phyloP scores from a whole-genome alignment of 352 stramenopile genomes.

The Phytophthora multivora region DNA sequence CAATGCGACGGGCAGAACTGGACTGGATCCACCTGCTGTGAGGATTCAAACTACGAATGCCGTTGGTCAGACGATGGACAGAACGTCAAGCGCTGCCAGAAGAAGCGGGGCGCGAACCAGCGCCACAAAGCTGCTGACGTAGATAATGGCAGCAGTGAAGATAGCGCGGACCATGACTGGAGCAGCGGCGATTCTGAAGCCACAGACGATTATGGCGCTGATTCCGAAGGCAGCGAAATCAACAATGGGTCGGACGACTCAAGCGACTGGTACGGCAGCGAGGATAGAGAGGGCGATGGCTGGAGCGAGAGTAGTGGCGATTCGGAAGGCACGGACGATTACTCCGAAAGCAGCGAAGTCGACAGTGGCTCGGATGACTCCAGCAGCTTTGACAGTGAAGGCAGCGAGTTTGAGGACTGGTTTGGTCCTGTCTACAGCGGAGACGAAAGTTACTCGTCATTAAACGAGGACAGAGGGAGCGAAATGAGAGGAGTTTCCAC shows the following conservation, averaged over 20 bases:
- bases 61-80: not conserved
- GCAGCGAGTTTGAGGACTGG: not conserved
- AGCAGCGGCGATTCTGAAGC: not conserved
- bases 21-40: not conserved
- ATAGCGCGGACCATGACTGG: not conserved
- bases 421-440: too few relatives aligned
- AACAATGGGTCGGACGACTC: not conserved
- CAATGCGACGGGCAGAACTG: not conserved
- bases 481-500: too few relatives aligned
- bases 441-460: too few relatives aligned
- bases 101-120: not conserved
- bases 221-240: not conserved
- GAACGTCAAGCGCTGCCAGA: conserved; percentile 11
- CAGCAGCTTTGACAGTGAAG: not conserved
- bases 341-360: not conserved
- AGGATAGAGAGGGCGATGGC: not conserved
- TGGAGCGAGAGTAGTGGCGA: not conserved
- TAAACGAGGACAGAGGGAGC: too few relatives aligned
- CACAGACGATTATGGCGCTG: not conserved
- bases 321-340: not conserved
- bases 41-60: not conserved
- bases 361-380: not conserved
- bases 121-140: conserved; percentile 1
- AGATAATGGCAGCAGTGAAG: too few relatives aligned
- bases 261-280: not conserved